These are phyloP conservation scores for Quercus dentata DNA, from an alignment of 306 rosid species.

Conservation along the genomic window DNA sequence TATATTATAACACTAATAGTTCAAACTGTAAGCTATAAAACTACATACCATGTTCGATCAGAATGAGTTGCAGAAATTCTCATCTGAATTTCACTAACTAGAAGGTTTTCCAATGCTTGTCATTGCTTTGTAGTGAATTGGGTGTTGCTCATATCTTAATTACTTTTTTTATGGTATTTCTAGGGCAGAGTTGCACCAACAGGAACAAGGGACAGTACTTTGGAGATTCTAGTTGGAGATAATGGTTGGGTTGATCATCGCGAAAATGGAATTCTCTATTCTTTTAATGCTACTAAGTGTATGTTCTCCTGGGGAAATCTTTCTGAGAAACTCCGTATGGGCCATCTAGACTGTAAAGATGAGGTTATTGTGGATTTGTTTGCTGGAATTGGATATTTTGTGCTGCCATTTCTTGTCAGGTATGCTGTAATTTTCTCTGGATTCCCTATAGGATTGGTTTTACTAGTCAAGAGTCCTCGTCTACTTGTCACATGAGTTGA, in stretches of 20 bases:
- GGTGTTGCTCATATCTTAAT: neutral
- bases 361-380: conserved; percentile 80
- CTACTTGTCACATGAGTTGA: neutral
- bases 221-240: conserved; percentile 87
- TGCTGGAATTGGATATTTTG: conserved; percentile 94
- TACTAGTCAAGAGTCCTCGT: neutral
- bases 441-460: neutral
- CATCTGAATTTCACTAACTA: neutral
- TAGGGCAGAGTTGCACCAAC: conserved; percentile 84
- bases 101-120: conserved; percentile 9
- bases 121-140: conserved; percentile 8
- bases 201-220: conserved; percentile 84
- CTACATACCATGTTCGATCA: neutral
- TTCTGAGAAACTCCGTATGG: conserved; percentile 92
- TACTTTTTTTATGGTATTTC: conserved; percentile 26
- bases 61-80: neutral
- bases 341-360: conserved; percentile 54
- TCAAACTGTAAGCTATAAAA: neutral
- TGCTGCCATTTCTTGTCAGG: conserved; percentile 95
- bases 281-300: conserved; percentile 85
- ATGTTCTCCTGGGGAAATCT: conserved; percentile 99
- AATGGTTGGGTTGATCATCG: conserved; percentile 93
- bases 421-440: conserved; percentile 21
- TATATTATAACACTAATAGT: neutral
- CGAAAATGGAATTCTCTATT: conserved; percentile 83